Evolutionary conservation across 257 asterid species (phyloP).

Genomic region (Handroanthus guayacan): DNA sequence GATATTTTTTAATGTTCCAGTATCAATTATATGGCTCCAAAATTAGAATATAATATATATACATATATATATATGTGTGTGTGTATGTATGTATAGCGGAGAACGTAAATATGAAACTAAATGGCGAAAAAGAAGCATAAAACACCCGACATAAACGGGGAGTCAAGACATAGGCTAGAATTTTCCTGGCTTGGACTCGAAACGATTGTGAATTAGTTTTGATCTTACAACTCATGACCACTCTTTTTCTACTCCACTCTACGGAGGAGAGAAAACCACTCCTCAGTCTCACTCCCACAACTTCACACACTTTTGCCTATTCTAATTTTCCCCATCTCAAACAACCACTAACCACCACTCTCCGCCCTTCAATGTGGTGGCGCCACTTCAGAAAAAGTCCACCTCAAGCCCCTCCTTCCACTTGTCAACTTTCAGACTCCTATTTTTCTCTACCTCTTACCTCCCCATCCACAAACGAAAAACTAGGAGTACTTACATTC

Average conservation of each 20-base stretch:
- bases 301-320: slow-evolving; percentile 30
- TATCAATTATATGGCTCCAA: background rate
- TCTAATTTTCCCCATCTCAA: slow-evolving; percentile 6
- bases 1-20: background rate
- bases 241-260: slow-evolving; percentile 29
- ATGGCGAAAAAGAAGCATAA: slow-evolving; percentile 23
- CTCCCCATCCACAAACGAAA: slow-evolving; percentile 63
- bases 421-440: slow-evolving; percentile 68
- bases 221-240: slow-evolving; percentile 33
- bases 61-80: background rate
- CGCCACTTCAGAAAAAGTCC: slow-evolving; percentile 62
- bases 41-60: background rate
- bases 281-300: slow-evolving; percentile 49
- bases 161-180: slow-evolving; percentile 18
- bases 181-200: slow-evolving; percentile 25
- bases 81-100: background rate
- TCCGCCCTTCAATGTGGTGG: slow-evolving; percentile 54
- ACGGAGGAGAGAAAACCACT: slow-evolving; percentile 70
- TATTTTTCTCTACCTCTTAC: slow-evolving; percentile 62
- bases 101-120: background rate
- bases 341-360: slow-evolving; percentile 16
- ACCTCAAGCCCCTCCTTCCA: slow-evolving; percentile 56
- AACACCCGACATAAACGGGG: slow-evolving; percentile 31
- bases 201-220: slow-evolving; percentile 35
- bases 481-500: slow-evolving; percentile 57